These are phyloP conservation scores for Pyrenophora teres DNA, from an alignment of 2,329 filamentous ascomycete species.

Conservation along the genomic window DNA sequence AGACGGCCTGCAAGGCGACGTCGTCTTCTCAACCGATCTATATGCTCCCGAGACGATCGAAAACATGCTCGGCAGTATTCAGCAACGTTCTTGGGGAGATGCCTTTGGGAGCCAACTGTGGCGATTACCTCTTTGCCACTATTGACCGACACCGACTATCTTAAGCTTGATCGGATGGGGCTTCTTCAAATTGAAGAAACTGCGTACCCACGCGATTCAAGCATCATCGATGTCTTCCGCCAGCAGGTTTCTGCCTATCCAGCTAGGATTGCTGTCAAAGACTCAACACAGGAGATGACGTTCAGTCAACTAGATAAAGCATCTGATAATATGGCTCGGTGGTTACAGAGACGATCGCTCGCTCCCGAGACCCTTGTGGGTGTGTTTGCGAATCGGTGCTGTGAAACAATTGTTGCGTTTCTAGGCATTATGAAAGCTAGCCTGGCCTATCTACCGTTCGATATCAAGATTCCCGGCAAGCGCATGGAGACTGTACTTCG, in stretches of 20 bases:
- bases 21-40: constrained; percentile 3
- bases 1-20: too few species aligned
- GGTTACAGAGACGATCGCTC: constrained; percentile 1
- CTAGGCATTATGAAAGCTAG: too few species aligned
- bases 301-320: constrained; percentile 11
- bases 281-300: constrained; percentile 7
- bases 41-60: constrained; percentile 6
- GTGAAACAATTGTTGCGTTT: too few species aligned
- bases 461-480: too few species aligned
- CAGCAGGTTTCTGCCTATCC: constrained; percentile 4
- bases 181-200: too few species aligned
- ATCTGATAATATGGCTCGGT: constrained; percentile 9
- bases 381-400: constrained; percentile 21
- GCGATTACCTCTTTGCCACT: not conserved
- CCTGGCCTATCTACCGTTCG: too few species aligned
- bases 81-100: constrained; percentile 3
- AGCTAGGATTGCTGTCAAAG: constrained; percentile 9
- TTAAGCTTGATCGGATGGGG: too few species aligned
- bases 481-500: too few species aligned
- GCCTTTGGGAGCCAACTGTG: constrained; percentile 4
- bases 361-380: constrained; percentile 14
- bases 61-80: too few species aligned
- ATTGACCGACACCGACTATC: too few species aligned
- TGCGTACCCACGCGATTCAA: too few species aligned
- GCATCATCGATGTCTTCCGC: too few species aligned